Evolutionary conservation across 2,329 filamentous ascomycete genomes (phyloP), one percentile per base, ranked within the genome.

Genomic region (Alternaria postmessia): DNA sequence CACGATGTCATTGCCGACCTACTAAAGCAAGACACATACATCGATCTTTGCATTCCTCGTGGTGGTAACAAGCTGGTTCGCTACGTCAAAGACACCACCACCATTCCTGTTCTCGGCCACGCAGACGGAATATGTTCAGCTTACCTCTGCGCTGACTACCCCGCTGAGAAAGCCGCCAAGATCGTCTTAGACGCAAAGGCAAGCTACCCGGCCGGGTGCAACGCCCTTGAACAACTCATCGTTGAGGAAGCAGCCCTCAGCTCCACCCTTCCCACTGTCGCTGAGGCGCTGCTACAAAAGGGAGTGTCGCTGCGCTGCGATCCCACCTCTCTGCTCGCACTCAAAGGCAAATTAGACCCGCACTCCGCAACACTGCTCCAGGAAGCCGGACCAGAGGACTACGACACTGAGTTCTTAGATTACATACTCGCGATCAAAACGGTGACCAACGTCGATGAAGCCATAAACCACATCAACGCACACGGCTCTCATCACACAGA

Each of bases 401-500:
- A 88, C 78, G 81, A 90, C 66, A 97, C 94, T 7, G 95, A 99
- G 77, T 96, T 97, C 78, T 85, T 99, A 34, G 89, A 93, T 63
- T 88, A 96, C 49, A 88, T 89, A 18, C 84, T 99, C 22, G 93
- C 94, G 34, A 86, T 99, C 78, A 94, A 94, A 82, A 89, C 90
- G 0, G 89, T 98, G 12, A 26, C 65, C 14, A 69, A 71, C 6
- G 79, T 94, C 36, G 85, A 90, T 51, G 86, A 88, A 48, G 95
- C 94, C 32, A 88, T 97, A 58, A 79, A 84, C 1, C 95, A 99
- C 82, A 96, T 99, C 85, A 98, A 98, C 81, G 81, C 85, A 5
- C 92, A 97, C 81, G 92, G 92, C 53, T 97, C 93, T 12, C 91
- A 96, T 78, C 95, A 99, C 84, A 99, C 95, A 8, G 95, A 99